Conservation (phyloP, 495 filamentous ascomycete genomes). For the Aspergillus sclerotiicarbonarius region DNA sequence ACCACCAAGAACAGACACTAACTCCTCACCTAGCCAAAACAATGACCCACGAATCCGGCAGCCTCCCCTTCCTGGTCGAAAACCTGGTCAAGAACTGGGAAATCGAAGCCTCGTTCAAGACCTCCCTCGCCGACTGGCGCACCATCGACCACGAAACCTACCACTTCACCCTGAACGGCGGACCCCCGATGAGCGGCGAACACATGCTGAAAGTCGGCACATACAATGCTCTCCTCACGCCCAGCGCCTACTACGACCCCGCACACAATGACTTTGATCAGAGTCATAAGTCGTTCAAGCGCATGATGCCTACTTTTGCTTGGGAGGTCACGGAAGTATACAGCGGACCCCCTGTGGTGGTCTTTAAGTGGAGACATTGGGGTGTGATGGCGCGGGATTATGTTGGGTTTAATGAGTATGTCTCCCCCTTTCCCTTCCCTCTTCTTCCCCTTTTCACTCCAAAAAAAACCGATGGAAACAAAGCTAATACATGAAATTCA, state of each 20-base stretch:
- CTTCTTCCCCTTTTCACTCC: neutral
- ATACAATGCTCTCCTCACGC: constrained; percentile 63
- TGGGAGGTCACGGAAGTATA: constrained; percentile 70
- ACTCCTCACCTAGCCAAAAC: constrained; percentile 47
- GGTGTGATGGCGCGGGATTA: constrained; percentile 64
- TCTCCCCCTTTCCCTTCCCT: constrained; percentile 6
- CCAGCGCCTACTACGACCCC: constrained; percentile 62
- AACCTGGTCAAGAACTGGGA: constrained; percentile 75
- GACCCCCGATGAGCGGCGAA: constrained; percentile 51
- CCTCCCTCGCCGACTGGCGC: constrained; percentile 57
- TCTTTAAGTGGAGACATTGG: constrained; percentile 66
- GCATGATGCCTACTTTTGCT: constrained; percentile 68
- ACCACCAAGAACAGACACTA: too few relatives aligned
- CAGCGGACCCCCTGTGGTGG: constrained; percentile 56
- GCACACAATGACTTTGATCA: constrained; percentile 53
- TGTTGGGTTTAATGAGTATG: constrained; percentile 57
- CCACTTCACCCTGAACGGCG: constrained; percentile 61
- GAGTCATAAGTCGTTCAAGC: constrained; percentile 66
- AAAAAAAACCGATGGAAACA: neutral
- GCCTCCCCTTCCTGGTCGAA: constrained; percentile 58
- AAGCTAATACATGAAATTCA: constrained; percentile 16
- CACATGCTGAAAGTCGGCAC: constrained; percentile 66
- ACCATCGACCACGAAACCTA: constrained; percentile 57
- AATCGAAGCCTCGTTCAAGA: constrained; percentile 67
- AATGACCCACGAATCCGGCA: constrained; percentile 50